phyloP scores from a whole-genome alignment of 208 protist genomes.

The Herpetomonas samuelpessoai region DNA sequence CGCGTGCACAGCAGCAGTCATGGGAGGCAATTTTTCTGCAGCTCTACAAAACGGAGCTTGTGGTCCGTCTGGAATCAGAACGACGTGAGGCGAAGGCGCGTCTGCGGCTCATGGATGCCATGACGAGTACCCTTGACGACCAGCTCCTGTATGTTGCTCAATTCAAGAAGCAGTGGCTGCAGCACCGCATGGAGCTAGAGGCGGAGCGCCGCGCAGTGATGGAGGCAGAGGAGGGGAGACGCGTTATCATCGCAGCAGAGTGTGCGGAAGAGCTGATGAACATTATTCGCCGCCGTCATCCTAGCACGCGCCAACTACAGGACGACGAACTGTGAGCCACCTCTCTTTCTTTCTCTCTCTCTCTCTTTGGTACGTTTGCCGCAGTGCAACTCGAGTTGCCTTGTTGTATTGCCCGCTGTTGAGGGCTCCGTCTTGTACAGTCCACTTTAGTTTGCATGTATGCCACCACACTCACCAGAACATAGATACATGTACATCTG shows the following conservation, averaged over 20 bases:
- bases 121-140: conserved; percentile 67
- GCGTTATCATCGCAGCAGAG: conserved; percentile 24
- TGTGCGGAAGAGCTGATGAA: conserved; percentile 24
- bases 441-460: background rate
- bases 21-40: conserved; percentile 47
- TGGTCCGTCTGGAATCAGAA: conserved; percentile 81
- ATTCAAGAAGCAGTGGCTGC: conserved; percentile 86
- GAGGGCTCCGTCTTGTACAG: no score
- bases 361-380: no score
- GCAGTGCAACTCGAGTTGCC: no score
- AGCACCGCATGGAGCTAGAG: conserved; percentile 55
- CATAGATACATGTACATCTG: conserved; percentile 10
- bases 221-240: conserved; percentile 24
- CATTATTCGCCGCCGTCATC: conserved; percentile 24
- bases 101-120: conserved; percentile 60
- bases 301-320: conserved; percentile 3
- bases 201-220: conserved; percentile 53
- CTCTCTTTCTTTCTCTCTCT: no score
- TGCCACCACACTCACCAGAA: background rate
- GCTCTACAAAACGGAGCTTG: conserved; percentile 61
- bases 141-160: conserved; percentile 77
- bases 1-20: conserved; percentile 24
- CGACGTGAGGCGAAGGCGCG: conserved; percentile 72
- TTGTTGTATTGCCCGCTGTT: conserved; percentile 4
- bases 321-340: conserved; percentile 6